Conservation (phyloP, 371 early-diverging fungal species). For the Syncephalastrum sp. region DNA sequence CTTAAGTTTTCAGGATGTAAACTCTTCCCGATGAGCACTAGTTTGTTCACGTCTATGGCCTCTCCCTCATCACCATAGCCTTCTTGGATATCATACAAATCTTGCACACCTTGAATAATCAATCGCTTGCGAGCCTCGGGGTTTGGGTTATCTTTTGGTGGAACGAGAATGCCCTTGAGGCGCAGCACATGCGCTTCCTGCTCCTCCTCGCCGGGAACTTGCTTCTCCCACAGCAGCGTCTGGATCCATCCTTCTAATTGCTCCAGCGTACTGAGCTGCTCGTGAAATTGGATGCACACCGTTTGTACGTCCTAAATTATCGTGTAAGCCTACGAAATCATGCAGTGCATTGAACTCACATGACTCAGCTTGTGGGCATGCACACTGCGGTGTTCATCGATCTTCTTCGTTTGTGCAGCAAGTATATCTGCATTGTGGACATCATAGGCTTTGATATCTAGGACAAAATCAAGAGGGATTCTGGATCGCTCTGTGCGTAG, state of each 20-base stretch:
- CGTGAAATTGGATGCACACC: conserved; percentile 42
- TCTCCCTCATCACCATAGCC: conserved; percentile 44
- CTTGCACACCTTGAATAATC: conserved; percentile 90
- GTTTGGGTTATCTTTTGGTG: conserved; percentile 38
- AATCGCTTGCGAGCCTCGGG: conserved; percentile 37
- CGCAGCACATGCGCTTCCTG: conserved; percentile 67
- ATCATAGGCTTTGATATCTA: conserved; percentile 79
- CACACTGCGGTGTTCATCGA: conserved; percentile 25
- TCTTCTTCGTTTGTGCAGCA: conserved; percentile 32
- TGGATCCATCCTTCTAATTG: conserved; percentile 88
- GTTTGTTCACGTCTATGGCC: conserved; percentile 44
- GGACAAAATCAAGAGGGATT: conserved; percentile 72
- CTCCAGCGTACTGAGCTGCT: conserved; percentile 35
- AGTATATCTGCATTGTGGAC: conserved; percentile 33
- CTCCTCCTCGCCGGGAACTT: conserved; percentile 38
- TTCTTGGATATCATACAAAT: conserved; percentile 85
- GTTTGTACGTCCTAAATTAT: conserved; percentile 53
- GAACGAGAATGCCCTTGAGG: conserved; percentile 77
- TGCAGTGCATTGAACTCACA: conserved; percentile 23
- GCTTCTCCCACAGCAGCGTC: conserved; percentile 84
- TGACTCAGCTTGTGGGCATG: conserved; percentile 45
- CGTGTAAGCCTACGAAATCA: background rate
- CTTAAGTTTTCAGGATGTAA: conserved; percentile 42
- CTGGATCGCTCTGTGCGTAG: conserved; percentile 57
- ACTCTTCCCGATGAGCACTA: conserved; percentile 74